Conservation (phyloP, 2,329 filamentous ascomycete genomes). For the Beauveria scarabaeidicola region DNA sequence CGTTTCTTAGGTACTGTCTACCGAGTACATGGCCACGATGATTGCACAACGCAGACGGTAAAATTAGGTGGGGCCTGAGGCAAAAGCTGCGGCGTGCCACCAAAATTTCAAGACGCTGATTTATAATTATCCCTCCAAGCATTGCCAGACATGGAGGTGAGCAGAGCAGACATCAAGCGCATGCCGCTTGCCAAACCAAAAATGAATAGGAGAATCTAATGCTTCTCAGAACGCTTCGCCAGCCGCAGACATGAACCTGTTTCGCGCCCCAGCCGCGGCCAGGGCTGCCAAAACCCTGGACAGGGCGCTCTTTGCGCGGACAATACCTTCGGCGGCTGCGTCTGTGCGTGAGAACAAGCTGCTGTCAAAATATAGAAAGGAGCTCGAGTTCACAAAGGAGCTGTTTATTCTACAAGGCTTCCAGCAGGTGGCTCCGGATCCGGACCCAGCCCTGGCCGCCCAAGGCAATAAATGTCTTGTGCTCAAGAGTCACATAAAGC, state of each 20-base stretch:
- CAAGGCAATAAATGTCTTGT: constrained; percentile 55
- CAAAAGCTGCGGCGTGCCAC: neutral
- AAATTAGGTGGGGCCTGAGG: constrained; percentile 9
- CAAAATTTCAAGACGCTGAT: neutral
- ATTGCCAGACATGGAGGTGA: constrained; percentile 8
- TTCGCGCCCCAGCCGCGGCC: constrained; percentile 67
- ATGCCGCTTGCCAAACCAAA: neutral
- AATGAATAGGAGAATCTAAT: neutral
- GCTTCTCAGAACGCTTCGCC: neutral
- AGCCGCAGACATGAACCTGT: constrained; percentile 44
- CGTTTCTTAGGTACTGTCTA: neutral
- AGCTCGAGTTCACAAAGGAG: constrained; percentile 57
- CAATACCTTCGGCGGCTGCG: constrained; percentile 68
- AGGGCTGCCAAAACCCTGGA: constrained; percentile 75
- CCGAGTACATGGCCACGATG: neutral
- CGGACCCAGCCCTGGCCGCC: constrained; percentile 42
- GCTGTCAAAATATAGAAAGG: constrained; percentile 62
- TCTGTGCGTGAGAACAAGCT: constrained; percentile 66
- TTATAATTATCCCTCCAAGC: constrained; percentile 3
- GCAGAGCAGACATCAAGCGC: neutral
- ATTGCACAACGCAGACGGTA: neutral
- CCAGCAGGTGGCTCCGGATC: constrained; percentile 54
- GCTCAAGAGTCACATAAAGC: constrained; percentile 46
- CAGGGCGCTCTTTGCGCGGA: constrained; percentile 72
- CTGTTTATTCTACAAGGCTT: constrained; percentile 57